Conservation (phyloP, 176 grass and related monocot species). For the Calamus simplicifolius region DNA sequence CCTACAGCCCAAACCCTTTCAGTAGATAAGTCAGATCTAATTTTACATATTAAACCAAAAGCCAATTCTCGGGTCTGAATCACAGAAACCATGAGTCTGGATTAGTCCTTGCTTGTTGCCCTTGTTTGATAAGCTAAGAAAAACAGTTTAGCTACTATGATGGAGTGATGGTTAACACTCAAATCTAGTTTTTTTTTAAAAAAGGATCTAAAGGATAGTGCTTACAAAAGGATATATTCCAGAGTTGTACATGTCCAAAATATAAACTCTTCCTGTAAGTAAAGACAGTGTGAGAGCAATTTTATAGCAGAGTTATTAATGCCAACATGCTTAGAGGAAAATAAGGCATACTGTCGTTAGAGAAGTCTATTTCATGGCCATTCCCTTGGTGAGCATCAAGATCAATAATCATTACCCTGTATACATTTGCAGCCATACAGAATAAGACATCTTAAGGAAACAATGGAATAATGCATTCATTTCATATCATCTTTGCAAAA, state of each 20-base stretch:
- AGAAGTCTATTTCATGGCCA: constrained; percentile 91
- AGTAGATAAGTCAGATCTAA: background rate
- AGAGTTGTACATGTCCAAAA: constrained; percentile 92
- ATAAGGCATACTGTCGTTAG: constrained; percentile 43
- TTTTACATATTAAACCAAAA: constrained; percentile 8
- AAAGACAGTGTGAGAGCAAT: background rate
- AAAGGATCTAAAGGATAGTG: constrained; percentile 3
- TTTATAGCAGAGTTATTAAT: too few relatives aligned
- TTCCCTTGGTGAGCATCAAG: constrained; percentile 99
- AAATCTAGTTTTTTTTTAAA: too few relatives aligned
- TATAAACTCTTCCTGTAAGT: constrained; percentile 73
- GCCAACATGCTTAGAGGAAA: constrained; percentile 11
- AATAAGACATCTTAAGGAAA: background rate
- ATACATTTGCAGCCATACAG: constrained; percentile 8
- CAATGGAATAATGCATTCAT: too few relatives aligned
- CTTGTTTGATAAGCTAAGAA: too few relatives aligned
- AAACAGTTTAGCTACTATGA: too few relatives aligned
- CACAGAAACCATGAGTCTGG: too few relatives aligned
- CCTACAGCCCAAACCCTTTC: background rate
- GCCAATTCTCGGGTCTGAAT: background rate
- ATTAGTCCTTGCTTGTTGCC: too few relatives aligned
- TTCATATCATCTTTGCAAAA: too few relatives aligned
- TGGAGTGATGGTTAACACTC: too few relatives aligned
- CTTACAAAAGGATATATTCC: constrained; percentile 93
- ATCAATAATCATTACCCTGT: constrained; percentile 92